phyloP scores from a whole-genome alignment of 345 rosid species.

The Gossypium australe region DNA sequence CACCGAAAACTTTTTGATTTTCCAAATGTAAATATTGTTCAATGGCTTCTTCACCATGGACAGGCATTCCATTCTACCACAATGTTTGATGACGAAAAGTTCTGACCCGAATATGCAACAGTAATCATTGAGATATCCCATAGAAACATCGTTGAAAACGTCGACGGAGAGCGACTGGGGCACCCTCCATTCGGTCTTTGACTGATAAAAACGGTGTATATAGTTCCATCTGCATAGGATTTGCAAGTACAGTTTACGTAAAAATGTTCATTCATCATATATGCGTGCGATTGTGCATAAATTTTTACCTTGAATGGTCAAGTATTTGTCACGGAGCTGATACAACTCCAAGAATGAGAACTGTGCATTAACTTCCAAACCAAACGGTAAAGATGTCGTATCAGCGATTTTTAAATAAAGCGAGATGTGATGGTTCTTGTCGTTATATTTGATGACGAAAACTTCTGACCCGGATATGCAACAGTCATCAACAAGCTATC shows the following conservation, averaged over 20 bases:
- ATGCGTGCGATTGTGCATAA: neutral
- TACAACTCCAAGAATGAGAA: too few relatives aligned
- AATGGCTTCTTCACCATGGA: neutral
- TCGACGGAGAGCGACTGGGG: conserved; percentile 19
- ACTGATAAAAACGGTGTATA: conserved; percentile 13
- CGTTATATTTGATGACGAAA: too few relatives aligned
- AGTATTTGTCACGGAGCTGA: neutral
- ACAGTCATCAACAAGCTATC: conserved; percentile 12
- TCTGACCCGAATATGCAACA: too few relatives aligned
- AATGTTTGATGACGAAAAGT: too few relatives aligned
- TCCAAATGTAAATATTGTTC: neutral
- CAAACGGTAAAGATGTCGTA: too few relatives aligned
- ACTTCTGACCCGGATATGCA: too few relatives aligned
- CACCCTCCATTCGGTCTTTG: conserved; percentile 22
- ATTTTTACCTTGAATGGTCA: neutral
- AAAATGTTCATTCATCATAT: neutral
- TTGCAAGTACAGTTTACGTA: neutral
- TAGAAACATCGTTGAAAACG: conserved; percentile 6
- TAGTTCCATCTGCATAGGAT: conserved; percentile 1
- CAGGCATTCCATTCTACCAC: neutral
- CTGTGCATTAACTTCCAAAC: too few relatives aligned
- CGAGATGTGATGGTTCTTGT: too few relatives aligned
- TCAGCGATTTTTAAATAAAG: too few relatives aligned
- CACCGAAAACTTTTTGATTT: conserved; percentile 11
- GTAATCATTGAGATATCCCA: conserved; percentile 18